Base-by-base conservation (phyloP, 2,329 filamentous ascomycete species). In the Cladosporium sp. region DNA sequence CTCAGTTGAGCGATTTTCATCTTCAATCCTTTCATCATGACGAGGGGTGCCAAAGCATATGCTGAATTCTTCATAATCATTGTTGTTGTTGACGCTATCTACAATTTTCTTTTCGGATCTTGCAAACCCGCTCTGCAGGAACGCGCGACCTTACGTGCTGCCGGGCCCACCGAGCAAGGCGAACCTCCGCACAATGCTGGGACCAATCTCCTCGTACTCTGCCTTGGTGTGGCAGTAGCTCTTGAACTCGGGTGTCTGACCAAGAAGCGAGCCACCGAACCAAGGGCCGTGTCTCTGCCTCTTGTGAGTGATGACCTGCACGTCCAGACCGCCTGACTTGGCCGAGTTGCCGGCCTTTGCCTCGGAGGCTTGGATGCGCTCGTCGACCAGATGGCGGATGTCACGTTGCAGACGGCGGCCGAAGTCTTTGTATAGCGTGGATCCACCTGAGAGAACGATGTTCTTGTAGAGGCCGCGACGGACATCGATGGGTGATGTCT, bases 401-500 rank as follows among this genome's bases (percentile, higher is more conserved):
- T 99, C 96, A 77, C 95, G 89, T 82, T 99, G 96, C 83, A 99
- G 85, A 77, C 95, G 88, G 71, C 95, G 89, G 29, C 95, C 95
- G 80, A 99, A 99, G 80, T 99, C 93, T 81, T 98, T 97, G 87
- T 98, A 99, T 68, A 99, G 84, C 26, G 95, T 99, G 72, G 93
- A 97, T 73, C 95, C 95, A 77, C 95, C 95, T 3, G 94, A 98
- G 44, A 99, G 85, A 40, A 99, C 95, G 81, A 99, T 99, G 82
- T 99, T 99, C 88, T 99, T 99, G 87, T 99, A 99, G 44, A 99
- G 85, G 50, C 95, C 95, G 81, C 95, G 89, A 75, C 95, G 91
- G 55, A 99, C 96, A 76, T 99, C 95, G 73, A 99, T 99, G 50
- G 95, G 95, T 37, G 94, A 97, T 65, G 93, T 94, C 80, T 99